A percentile compares a stretch with the other conserved stretches of the same genome.
phyloP scores from a whole-genome alignment of 306 rosid genomes.

The Malus fusca region DNA sequence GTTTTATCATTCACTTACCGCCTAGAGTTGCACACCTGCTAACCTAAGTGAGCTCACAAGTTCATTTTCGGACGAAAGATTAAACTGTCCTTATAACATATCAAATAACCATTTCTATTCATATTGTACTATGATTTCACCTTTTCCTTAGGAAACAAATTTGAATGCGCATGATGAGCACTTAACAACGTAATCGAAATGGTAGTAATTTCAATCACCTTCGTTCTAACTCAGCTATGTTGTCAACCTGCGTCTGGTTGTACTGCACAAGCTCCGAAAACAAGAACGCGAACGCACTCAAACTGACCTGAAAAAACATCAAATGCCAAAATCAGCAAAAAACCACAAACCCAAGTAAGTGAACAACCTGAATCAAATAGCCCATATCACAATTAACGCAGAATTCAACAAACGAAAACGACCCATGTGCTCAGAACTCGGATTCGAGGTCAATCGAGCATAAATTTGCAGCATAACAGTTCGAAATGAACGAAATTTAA shows the following conservation, averaged over 20 bases:
- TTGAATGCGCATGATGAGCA: not conserved
- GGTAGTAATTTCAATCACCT: slow-evolving; percentile 36
- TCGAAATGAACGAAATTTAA: not conserved
- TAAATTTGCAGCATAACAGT: not conserved
- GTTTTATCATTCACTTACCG: not conserved
- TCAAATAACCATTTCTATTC: not conserved
- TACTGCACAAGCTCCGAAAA: slow-evolving; percentile 99
- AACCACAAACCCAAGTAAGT: not conserved
- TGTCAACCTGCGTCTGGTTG: slow-evolving; percentile 96
- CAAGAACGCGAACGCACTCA: slow-evolving; percentile 97
- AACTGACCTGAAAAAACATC: slow-evolving; percentile 63
- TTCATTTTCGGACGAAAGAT: not conserved
- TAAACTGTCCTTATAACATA: not conserved
- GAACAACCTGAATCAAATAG: not conserved
- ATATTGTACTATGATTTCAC: not conserved
- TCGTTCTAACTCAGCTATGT: slow-evolving; percentile 89
- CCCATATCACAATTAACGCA: not conserved
- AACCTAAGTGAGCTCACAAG: not conserved
- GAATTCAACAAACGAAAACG: not conserved
- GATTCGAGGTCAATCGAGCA: not conserved
- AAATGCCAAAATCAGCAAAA: not conserved
- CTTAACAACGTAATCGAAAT: not conserved
- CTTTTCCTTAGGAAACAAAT: not conserved
- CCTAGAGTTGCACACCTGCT: not conserved
- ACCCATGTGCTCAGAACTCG: not conserved